Evolutionary conservation across 2,329 filamentous ascomycete genomes (phyloP), one percentile per base, ranked within the genome.

Genomic region (Amphichorda felina): DNA sequence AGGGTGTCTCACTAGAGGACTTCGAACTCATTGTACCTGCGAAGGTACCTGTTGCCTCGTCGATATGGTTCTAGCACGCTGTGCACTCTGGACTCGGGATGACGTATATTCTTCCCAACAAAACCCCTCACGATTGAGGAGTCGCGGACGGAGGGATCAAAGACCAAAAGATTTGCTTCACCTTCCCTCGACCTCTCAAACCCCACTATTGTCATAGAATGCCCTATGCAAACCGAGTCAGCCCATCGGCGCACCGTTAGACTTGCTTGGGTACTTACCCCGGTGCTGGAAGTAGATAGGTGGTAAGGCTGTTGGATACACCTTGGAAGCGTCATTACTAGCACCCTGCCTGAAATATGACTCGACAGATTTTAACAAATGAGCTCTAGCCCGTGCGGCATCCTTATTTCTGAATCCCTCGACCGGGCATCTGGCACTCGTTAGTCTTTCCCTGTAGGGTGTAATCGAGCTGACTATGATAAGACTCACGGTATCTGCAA

Each of bases 281-380:
- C 77, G 75, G 46, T 91, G 84, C 52, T 96, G 89, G 41, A 94
- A 77, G 56, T 95, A 96, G 28, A 96, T 79, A 0, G 91, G 88
- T 27, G 89, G 79, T 7, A 89, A 62, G 11, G 66, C 57, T 0
- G 89, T 95, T 36, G 68, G 60, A 35, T 75, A 68, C n/a, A 94
- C 71, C 47, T 78, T 84, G 25, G 70, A 36, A 13, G 41, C 38
- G 24, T 72, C 58, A 6, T 63, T 59, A 4, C 36, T 35, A 11
- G 43, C 34, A 11, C 68, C 69, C n/a, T 60, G 60, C 40, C 70
- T 57, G 49, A 94, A 95, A 51, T 95, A 95, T 2, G 62, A 56
- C 46, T 88, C 80, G 7, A 94, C 69, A 13, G 73, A 68, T 18
- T 71, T 54, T 32, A 86, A 64, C n/a, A 94, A 66, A 10, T 70